Evolutionary conservation across 345 rosid genomes (phyloP), one percentile per base, ranked within the genome.

Genomic region (Syzygium oleosum): DNA sequence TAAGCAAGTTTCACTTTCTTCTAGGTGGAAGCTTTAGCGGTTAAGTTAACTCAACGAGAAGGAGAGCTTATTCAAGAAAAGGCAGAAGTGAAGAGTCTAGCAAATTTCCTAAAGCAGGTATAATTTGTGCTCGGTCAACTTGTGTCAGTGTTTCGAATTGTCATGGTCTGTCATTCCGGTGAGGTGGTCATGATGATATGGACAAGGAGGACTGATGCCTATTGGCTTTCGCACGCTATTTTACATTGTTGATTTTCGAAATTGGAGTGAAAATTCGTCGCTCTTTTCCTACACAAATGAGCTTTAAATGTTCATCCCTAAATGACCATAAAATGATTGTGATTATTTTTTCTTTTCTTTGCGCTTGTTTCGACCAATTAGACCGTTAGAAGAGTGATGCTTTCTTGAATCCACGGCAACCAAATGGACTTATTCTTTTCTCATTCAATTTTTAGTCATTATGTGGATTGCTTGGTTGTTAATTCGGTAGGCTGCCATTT

Each of bases 1-100:
- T 43, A 88, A 73, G 49, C 41, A 25, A 19, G 53, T 87, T 22
- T 54, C 85, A 78, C 41, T 86, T 88, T 92, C 65, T 90, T 89
- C 85, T 91, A 98, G 99, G 99, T 98, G 73, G 99, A 97, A 91
- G 98, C 98, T 88, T 91, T 98, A 87, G 99, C 99, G 56, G 97
- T 98, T 90, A 98, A 98, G 88, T 92, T 98, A 90, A 95, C 98
- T 88, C 94, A 96, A 91, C 96, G 98, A 91, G 99, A 98, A 93
- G 98, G 99, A 90, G 99, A 97, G 91, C 88, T 97, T 90, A 92
- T 95, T 87, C 98, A 94, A 88, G 99, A 98, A 89, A 98, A 98
- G 90, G 88, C 98, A 21, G 99, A 98, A 96, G 99, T 97, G 89
- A 98, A 98, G 95, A 96, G 92, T 93, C 92, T 98, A 54, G 98